These are phyloP conservation scores for Xylaria sp. DNA, from an alignment of 2,329 filamentous ascomycete species.

Conservation along the genomic window DNA sequence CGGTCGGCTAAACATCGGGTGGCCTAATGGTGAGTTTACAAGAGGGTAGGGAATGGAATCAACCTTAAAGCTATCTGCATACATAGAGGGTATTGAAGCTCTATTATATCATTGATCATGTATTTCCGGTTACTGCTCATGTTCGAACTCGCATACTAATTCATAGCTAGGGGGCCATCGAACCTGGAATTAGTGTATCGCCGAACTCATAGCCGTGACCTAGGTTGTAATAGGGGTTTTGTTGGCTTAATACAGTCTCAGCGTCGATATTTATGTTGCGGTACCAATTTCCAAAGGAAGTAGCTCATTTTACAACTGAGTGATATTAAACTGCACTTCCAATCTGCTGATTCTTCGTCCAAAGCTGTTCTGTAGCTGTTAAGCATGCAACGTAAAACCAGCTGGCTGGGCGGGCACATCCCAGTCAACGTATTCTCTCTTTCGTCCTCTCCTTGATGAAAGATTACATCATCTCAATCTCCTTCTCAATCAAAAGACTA, in stretches of 20 bases:
- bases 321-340: not conserved
- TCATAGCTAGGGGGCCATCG: too few species aligned
- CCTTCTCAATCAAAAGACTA: conserved; percentile 4
- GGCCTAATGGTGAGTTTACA: too few species aligned
- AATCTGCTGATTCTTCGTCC: not conserved
- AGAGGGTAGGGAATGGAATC: too few species aligned
- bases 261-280: not conserved
- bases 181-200: too few species aligned
- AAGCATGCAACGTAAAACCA: not conserved
- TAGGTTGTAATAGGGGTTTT: too few species aligned
- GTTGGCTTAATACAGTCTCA: not conserved
- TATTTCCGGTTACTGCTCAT: too few species aligned
- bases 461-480: conserved; percentile 11
- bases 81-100: too few species aligned
- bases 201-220: too few species aligned
- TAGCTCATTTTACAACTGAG: not conserved
- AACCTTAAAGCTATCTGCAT: too few species aligned
- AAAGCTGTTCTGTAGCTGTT: not conserved
- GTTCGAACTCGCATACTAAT: too few species aligned
- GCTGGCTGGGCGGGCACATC: not conserved
- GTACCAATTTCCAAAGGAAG: not conserved
- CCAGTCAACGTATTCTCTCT: conserved; percentile 5
- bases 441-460: conserved; percentile 12
- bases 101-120: too few species aligned
- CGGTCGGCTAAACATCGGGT: conserved; percentile 2